Evolutionary conservation across 495 filamentous ascomycete species (phyloP), one percentile per base, ranked within the genome.

Genomic region (Penicillium coffeae): DNA sequence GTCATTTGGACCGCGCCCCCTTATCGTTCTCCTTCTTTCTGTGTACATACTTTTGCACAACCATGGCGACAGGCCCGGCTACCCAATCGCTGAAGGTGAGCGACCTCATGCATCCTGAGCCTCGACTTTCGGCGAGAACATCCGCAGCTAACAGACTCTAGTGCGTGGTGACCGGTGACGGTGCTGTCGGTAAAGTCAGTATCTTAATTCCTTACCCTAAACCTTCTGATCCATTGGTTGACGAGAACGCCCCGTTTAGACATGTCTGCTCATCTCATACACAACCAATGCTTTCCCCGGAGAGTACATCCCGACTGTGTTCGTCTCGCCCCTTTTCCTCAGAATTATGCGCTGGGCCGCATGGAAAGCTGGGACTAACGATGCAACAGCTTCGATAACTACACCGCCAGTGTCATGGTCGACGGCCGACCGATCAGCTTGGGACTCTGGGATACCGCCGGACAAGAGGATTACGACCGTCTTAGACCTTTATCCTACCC

Each of bases 271-370:
- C 56, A 98, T 98, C 64, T 97, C 93, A 15, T 97, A 97, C 69
- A 97, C 93, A 33, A 98, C 93, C 41, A 98, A 98, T 77, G 93
- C 93, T 34, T 98, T 98, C 69, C 93, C 93, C 13, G 93, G 93
- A 55, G 93, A 98, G 76, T 98, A 98, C 65, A 96, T 98, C 64
- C 93, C 93, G 56, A 98, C 93, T 50, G 94, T 97, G 92, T 97
- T 74, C 77, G 88, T 84, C 48, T 45, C 43, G 25, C 45, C 32
- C 44, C 39, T 49, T 49, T 36, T 20, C 21, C 34, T 33, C 18
- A 35, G 21, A 45, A 42, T 32, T 2, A 2, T 13, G n/a, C 14
- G 15, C 22, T 18, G 2, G 30, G 2, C 25, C 14, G 16, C 2
- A 34, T 12, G 19, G 15, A 20, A 20, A n/a, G 18, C 42, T 45